Percentiles rank a stretch among this genome's conserved stretches.
Conservation (phyloP, 2,329 filamentous ascomycete species). For the Pestalotiopsis sp. region DNA sequence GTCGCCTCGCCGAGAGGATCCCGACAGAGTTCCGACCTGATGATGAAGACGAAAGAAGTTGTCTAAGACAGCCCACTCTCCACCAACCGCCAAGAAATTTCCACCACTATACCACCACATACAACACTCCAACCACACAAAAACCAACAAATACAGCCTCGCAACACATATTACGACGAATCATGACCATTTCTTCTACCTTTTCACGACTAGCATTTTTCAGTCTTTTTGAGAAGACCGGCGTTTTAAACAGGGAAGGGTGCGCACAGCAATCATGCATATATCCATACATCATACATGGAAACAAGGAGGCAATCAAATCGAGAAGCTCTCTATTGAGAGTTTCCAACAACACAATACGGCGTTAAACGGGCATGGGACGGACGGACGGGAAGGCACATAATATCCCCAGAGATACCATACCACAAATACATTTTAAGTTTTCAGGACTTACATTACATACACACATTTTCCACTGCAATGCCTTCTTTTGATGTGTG, state of each 20-base stretch:
- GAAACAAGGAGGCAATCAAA: not conserved
- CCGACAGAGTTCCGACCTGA: constrained; percentile 7
- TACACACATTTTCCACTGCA: not conserved
- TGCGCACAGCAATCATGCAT: not conserved
- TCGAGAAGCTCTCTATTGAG: not conserved
- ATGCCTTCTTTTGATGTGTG: not conserved
- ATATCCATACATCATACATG: not conserved
- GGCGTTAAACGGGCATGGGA: not conserved
- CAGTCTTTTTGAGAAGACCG: not conserved
- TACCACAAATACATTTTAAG: not conserved
- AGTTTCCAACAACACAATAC: not conserved
- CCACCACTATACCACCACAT: not conserved
- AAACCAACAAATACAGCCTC: not conserved
- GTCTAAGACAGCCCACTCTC: constrained; percentile 1
- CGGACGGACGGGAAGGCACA: not conserved
- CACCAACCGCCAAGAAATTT: not conserved
- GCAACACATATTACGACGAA: not conserved
- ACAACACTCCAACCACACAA: not conserved
- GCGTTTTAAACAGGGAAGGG: not conserved
- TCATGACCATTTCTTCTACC: not conserved
- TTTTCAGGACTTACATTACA: not conserved
- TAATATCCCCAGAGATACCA: not conserved
- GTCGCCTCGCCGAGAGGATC: constrained; percentile 10
- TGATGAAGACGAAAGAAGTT: not conserved
- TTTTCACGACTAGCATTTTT: not conserved